Evolutionary conservation across 192 early-diverging fungal species (phyloP).

Genomic region (Mortierella claussenii): DNA sequence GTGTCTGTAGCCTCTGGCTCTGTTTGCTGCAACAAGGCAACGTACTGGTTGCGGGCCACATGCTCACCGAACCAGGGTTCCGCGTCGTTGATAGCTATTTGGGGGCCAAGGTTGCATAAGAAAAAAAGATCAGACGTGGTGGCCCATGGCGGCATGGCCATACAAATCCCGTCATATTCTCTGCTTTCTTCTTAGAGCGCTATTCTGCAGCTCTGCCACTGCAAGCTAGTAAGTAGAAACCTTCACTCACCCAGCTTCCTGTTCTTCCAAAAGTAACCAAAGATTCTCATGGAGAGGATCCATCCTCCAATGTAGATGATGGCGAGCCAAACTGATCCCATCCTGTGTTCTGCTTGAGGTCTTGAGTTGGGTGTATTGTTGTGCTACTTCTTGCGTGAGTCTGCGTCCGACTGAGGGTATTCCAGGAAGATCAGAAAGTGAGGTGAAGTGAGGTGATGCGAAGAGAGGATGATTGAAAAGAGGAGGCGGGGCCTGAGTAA

Average conservation of each 20-base stretch:
- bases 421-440: neutral
- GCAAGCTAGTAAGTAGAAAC: neutral
- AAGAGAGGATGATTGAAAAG: neutral
- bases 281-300: constrained; percentile 55
- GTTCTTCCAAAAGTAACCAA: constrained; percentile 56
- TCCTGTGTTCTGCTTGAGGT: neutral
- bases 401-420: no score
- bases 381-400: no score
- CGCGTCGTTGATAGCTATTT: constrained; percentile 49
- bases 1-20: constrained; percentile 68
- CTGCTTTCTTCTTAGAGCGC: no score
- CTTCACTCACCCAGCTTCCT: constrained; percentile 46
- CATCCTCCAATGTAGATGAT: constrained; percentile 54
- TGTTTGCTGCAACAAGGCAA: constrained; percentile 69
- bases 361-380: neutral
- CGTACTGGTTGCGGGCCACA: constrained; percentile 74
- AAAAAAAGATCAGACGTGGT: no score
- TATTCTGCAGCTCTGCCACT: neutral
- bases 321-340: constrained; percentile 55
- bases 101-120: no score
- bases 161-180: no score
- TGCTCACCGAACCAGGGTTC: constrained; percentile 82
- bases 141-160: no score
- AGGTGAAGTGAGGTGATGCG: neutral
- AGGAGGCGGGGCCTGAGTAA: neutral